phyloP scores from a whole-genome alignment of 805 yeast genomes.

The Candida railenensis region DNA sequence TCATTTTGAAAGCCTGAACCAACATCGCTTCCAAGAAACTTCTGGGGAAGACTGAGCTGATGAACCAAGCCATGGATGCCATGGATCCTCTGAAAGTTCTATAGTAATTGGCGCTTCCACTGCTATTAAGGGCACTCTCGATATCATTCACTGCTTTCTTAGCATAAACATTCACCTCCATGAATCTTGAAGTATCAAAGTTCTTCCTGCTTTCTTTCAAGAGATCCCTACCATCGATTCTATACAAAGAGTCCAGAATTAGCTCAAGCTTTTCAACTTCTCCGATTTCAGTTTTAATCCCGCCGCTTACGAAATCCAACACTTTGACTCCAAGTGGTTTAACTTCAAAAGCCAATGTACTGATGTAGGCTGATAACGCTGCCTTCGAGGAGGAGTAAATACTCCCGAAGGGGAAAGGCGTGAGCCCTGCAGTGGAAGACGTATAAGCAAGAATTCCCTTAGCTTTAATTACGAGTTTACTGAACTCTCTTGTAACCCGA shows the following conservation, averaged over 20 bases:
- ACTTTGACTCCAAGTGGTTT: slow-evolving; percentile 20
- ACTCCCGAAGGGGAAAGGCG: slow-evolving; percentile 32
- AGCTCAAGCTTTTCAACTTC: not conserved
- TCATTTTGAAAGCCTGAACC: not conserved
- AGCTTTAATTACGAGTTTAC: slow-evolving; percentile 26
- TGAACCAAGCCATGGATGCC: not conserved
- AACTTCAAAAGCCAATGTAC: slow-evolving; percentile 14
- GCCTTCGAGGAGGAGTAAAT: slow-evolving; percentile 36
- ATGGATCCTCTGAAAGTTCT: not conserved
- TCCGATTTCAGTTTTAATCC: slow-evolving; percentile 15
- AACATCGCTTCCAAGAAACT: not conserved
- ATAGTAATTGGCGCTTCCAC: slow-evolving; percentile 9
- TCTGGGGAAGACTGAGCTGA: slow-evolving; percentile 1
- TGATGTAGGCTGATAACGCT: slow-evolving; percentile 17
- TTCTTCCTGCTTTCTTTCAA: slow-evolving; percentile 1
- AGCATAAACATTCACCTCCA: slow-evolving; percentile 21
- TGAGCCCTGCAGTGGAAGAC: slow-evolving; percentile 29
- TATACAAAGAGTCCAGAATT: not conserved
- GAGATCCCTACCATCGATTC: slow-evolving; percentile 1
- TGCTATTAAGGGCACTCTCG: slow-evolving; percentile 14
- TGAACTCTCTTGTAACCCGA: slow-evolving; percentile 31
- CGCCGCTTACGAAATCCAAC: slow-evolving; percentile 17
- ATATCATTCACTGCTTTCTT: slow-evolving; percentile 21
- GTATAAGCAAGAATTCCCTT: slow-evolving; percentile 39
- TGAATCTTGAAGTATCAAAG: slow-evolving; percentile 10